Conservation (phyloP, 1,284 basidiomycete species). For the Malassezia sp. region DNA sequence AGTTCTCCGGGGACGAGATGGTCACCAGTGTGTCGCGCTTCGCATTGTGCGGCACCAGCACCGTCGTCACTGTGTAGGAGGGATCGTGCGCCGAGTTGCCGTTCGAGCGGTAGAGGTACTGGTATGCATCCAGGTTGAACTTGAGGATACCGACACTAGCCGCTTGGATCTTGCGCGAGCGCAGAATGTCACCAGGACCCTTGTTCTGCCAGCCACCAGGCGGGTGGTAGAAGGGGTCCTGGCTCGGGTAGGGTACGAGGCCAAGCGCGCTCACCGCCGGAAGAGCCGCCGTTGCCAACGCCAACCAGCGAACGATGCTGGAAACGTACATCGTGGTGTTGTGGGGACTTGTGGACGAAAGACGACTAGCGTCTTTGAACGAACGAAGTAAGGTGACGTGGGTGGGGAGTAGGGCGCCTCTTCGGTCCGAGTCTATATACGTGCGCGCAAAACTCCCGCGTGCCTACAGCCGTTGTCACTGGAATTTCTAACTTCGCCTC, state of each 20-base stretch:
- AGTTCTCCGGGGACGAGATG: constrained; percentile 23
- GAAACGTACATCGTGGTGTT: constrained; percentile 8
- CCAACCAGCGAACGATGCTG: constrained; percentile 12
- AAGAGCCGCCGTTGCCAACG: constrained; percentile 9
- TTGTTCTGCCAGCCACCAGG: constrained; percentile 11
- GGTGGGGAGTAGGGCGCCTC: too few relatives aligned
- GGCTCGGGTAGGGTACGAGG: constrained; percentile 6
- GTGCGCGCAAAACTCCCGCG: too few relatives aligned
- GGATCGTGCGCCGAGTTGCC: constrained; percentile 1
- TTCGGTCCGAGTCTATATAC: too few relatives aligned
- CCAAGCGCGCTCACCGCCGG: constrained; percentile 8
- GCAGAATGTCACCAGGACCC: constrained; percentile 25
- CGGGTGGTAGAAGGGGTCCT: constrained; percentile 19
- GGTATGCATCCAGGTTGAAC: constrained; percentile 19
- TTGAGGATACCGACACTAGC: constrained; percentile 18
- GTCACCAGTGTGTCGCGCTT: constrained; percentile 5
- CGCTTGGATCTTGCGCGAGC: constrained; percentile 24
- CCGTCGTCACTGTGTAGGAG: constrained; percentile 25
- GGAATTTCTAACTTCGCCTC: too few relatives aligned
- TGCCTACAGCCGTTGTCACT: too few relatives aligned
- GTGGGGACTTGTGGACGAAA: too few relatives aligned
- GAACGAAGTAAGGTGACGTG: too few relatives aligned
- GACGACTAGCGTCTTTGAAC: constrained; percentile 2
- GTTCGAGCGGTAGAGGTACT: constrained; percentile 27
- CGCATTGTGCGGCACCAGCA: constrained; percentile 24